Evolutionary conservation across 345 rosid genomes (phyloP), one percentile per base, ranked within the genome.

Genomic region (Stellera chamaejasme): DNA sequence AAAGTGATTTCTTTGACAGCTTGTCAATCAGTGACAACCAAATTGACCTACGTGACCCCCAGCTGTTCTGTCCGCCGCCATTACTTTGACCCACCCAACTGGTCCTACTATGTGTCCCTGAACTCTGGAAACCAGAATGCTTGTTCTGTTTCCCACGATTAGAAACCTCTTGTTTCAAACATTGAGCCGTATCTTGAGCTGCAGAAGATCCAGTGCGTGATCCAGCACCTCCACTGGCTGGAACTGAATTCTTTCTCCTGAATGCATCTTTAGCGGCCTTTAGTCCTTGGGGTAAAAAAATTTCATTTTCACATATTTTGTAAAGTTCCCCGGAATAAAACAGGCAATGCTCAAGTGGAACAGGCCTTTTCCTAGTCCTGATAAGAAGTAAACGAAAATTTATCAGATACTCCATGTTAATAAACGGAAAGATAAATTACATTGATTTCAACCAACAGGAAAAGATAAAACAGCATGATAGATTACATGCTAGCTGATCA

Each of bases 361-460:
- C 98, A 27, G 98, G 97, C 78, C 98, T 81, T 82, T 79, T 77
- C n/a, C 79, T 77, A 54, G 98, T 92, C 70, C 98, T 92, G 82
- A 66, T 46, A 66, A 67, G 12, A 57, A 60, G 59, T 50, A 71
- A 10, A 51, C 5, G 48, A 45, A 42, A 44, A 27, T 43, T 43
- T 52, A 55, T 3, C 14, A 55, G 2, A 16, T 59, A 44, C 60
- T 43, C 16, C 12, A 13, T 50, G 43, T 63, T 56, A 66, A 43
- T 45, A 48, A 25, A 58, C 43, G 39, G 51, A 51, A 45, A 47
- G 67, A 27, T 7, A 55, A 49, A 1, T 32, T 8, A 32, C 39
- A 32, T 32, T 32, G 39, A 32, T 32, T 32, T 32, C 39, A 5
- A 32, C 39, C 39, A 32, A 8, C 5, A 32, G 39, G 7, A 32